phyloP scores from a whole-genome alignment of 805 yeast species.

The Teunomyces funiuensis region DNA sequence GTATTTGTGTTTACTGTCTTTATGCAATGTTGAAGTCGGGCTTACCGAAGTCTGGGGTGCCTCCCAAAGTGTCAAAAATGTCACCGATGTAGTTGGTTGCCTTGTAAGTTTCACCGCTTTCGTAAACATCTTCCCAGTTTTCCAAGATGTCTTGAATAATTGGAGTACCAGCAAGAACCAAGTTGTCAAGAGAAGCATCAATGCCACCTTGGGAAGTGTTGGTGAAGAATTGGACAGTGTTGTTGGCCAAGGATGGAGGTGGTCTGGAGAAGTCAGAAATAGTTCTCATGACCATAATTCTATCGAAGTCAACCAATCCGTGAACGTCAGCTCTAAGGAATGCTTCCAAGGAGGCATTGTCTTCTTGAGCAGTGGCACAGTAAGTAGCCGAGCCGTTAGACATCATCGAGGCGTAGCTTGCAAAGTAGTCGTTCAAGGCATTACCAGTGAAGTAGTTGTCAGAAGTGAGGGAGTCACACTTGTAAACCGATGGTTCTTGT shows the following conservation, averaged over 20 bases:
- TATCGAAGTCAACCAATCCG: slow-evolving; percentile 56
- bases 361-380: slow-evolving; percentile 67
- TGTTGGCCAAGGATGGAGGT: slow-evolving; percentile 44
- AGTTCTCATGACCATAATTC: slow-evolving; percentile 61
- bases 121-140: slow-evolving; percentile 47
- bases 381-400: slow-evolving; percentile 61
- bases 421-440: slow-evolving; percentile 49
- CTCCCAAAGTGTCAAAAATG: slow-evolving; percentile 54
- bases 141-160: slow-evolving; percentile 51
- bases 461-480: slow-evolving; percentile 61
- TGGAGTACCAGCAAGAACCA: slow-evolving; percentile 54
- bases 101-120: slow-evolving; percentile 30
- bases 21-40: slow-evolving; percentile 23
- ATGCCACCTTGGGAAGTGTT: slow-evolving; percentile 53
- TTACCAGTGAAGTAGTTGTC: slow-evolving; percentile 62
- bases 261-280: slow-evolving; percentile 59
- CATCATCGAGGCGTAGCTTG: slow-evolving; percentile 46
- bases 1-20: background rate
- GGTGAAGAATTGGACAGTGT: slow-evolving; percentile 52
- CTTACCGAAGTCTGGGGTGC: slow-evolving; percentile 41
- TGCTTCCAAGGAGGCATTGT: slow-evolving; percentile 63
- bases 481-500: slow-evolving; percentile 44
- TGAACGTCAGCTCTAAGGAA: slow-evolving; percentile 52
- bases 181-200: slow-evolving; percentile 48
- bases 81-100: slow-evolving; percentile 63